Conservation (phyloP, 192 early-diverging fungal genomes). For the Podila minutissima region DNA sequence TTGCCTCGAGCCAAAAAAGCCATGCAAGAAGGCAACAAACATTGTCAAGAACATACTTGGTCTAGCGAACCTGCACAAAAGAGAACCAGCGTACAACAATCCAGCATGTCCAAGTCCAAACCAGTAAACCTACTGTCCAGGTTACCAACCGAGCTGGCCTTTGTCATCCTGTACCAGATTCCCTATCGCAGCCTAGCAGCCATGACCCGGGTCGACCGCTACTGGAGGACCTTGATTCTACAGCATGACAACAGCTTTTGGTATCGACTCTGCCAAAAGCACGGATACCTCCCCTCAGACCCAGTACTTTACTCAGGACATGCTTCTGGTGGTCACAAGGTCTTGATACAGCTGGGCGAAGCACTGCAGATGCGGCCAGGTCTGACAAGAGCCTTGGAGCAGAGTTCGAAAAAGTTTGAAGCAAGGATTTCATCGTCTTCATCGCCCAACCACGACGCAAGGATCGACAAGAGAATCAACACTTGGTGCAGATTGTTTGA, state of each 20-base stretch:
- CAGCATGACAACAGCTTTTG: slow-evolving; percentile 36
- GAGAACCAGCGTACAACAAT: not conserved
- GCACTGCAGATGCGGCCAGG: slow-evolving; percentile 16
- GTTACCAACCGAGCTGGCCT: slow-evolving; percentile 26
- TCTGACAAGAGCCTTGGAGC: slow-evolving; percentile 10
- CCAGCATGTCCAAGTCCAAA: not conserved
- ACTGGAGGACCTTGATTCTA: slow-evolving; percentile 33
- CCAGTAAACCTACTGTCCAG: slow-evolving; percentile 8
- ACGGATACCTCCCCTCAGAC: slow-evolving; percentile 21
- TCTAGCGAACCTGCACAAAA: too few relatives aligned
- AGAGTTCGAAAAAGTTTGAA: slow-evolving; percentile 10
- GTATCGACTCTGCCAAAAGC: slow-evolving; percentile 28
- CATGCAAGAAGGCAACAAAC: too few relatives aligned
- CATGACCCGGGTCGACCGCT: slow-evolving; percentile 19
- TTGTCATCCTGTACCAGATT: slow-evolving; percentile 22
- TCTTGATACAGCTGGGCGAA: not conserved
- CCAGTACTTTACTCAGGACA: not conserved
- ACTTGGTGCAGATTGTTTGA: slow-evolving; percentile 38
- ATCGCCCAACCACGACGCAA: not conserved
- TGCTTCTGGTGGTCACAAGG: not conserved
- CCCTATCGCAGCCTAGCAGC: slow-evolving; percentile 30
- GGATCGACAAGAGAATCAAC: slow-evolving; percentile 10
- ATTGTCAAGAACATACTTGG: too few relatives aligned
- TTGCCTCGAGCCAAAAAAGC: too few relatives aligned
- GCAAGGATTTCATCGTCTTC: not conserved